Percentiles rank a stretch among this genome's conserved stretches.
These are phyloP conservation scores for Neurospora terricola DNA, from an alignment of 495 filamentous ascomycete species.

Conservation along the genomic window DNA sequence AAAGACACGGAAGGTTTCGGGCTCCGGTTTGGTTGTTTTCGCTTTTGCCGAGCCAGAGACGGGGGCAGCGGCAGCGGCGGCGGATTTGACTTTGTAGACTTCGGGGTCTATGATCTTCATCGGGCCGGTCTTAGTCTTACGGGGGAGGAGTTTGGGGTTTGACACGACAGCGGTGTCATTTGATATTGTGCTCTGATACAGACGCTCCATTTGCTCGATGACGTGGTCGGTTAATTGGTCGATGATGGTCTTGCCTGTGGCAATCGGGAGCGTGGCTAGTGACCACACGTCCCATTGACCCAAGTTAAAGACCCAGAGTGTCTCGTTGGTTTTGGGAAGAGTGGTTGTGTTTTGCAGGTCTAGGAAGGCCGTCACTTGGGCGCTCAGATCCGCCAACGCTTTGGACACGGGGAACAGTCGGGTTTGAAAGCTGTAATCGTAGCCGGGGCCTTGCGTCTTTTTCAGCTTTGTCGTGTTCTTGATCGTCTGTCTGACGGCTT, in stretches of 20 bases:
- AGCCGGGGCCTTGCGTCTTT: conserved; percentile 9
- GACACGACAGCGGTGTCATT: conserved; percentile 18
- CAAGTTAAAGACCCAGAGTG: conserved; percentile 35
- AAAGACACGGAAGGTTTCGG: conserved; percentile 27
- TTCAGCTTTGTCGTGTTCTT: conserved; percentile 1
- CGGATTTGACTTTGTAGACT: not conserved
- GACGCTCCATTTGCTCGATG: conserved; percentile 30
- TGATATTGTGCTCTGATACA: conserved; percentile 25
- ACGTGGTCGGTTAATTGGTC: conserved; percentile 21
- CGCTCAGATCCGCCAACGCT: conserved; percentile 26
- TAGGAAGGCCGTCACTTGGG: conserved; percentile 33
- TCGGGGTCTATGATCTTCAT: conserved; percentile 1
- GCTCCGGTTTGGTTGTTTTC: not conserved
- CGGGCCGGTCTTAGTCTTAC: conserved; percentile 6
- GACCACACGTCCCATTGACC: conserved; percentile 41
- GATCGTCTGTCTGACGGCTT: conserved; percentile 10
- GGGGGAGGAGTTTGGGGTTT: not conserved
- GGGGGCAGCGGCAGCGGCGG: not conserved
- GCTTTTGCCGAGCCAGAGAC: not conserved
- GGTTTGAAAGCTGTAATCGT: conserved; percentile 28
- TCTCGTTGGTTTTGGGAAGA: conserved; percentile 21
- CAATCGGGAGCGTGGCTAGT: conserved; percentile 30
- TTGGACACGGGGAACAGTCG: conserved; percentile 19
- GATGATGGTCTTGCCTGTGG: conserved; percentile 18
- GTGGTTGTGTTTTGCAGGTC: conserved; percentile 9